Base-by-base conservation (phyloP, 1,284 basidiomycete genomes). In the Grifola frondosa region DNA sequence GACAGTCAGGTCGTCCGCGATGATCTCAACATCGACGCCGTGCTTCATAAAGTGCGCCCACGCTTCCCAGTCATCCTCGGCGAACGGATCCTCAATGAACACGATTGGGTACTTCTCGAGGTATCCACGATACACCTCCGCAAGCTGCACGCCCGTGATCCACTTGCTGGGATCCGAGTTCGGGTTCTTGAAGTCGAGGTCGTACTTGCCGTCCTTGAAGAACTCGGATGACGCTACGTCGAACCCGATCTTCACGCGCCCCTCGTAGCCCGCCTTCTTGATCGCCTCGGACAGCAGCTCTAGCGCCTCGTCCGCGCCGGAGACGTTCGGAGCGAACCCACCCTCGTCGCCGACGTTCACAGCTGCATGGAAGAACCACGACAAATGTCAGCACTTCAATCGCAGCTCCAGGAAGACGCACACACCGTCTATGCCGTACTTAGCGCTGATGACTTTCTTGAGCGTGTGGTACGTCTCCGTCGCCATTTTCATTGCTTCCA, bases 121-220 rank as follows among this genome's bases (percentile, higher is more conserved):
- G 69, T 91, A 91, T 58, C 74, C 67, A 61, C 94, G 70, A 81
- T 99, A 99, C 64, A 96, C 77, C 48, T 96, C 90, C 29, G 93
- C 95, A 57, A 99, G 92, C 75, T 99, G 81, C 52, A 79, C 75
- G 58, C 96, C 96, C 28, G 90, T 75, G 71, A 98, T 88, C 92
- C 91, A 97, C 74, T 98, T 93, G 75, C 81, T 88, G 36, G 91
- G 79, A 75, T 99, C 96, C 52, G 95, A 98, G 78, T 98, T 97
- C 69, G 96, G 89, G 84, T 98, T 98, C 84, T 99, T 94, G 82
- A 96, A 97, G 81, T 99, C 95, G 51, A 99, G 77, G 69, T 99
- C 96, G 75, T 99, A 99, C 79, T 98, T 98, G 66, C 95, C 96
- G 17, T 98, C 94, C 84, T 98, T 99, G 89, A 93, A 99, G 81